A percentile compares a stretch with the other conserved stretches of the same genome.
phyloP scores from a whole-genome alignment of 2,329 filamentous ascomycete genomes.

The Atkinsonella texensis region DNA sequence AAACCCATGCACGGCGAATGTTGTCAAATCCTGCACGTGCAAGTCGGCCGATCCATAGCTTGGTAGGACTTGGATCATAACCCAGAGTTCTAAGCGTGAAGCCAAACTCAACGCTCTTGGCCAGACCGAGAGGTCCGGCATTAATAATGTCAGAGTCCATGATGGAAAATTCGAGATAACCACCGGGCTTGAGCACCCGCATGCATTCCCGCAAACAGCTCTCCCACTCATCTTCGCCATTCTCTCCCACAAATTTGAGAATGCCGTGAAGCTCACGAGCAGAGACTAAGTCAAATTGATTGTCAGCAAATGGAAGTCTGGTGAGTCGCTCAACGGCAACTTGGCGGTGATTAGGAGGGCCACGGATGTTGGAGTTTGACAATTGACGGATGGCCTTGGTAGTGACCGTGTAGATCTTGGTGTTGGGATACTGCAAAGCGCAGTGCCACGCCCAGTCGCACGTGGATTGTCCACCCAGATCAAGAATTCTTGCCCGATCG shows the following conservation, averaged over 20 bases:
- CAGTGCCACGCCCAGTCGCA: slow-evolving; percentile 97
- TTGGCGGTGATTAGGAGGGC: slow-evolving; percentile 77
- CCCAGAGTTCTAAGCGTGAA: slow-evolving; percentile 81
- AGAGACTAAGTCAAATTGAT: slow-evolving; percentile 84
- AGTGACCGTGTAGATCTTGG: slow-evolving; percentile 79
- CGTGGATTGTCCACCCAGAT: slow-evolving; percentile 72
- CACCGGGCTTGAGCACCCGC: slow-evolving; percentile 84
- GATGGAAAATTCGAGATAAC: slow-evolving; percentile 81
- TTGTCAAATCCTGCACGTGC: slow-evolving; percentile 65
- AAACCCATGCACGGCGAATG: slow-evolving; percentile 77
- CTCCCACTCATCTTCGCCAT: slow-evolving; percentile 76
- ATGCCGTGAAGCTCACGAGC: slow-evolving; percentile 77
- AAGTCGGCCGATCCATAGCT: slow-evolving; percentile 66
- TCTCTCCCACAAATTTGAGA: slow-evolving; percentile 59
- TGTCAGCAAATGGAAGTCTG: slow-evolving; percentile 71
- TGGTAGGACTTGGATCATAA: slow-evolving; percentile 78
- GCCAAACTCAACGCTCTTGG: slow-evolving; percentile 82
- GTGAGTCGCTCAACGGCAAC: slow-evolving; percentile 67
- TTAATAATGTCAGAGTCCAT: slow-evolving; percentile 87
- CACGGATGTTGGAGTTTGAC: slow-evolving; percentile 64
- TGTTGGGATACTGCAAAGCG: slow-evolving; percentile 71
- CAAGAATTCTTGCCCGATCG: slow-evolving; percentile 58
- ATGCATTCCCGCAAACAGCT: slow-evolving; percentile 74
- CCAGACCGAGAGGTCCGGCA: slow-evolving; percentile 65
- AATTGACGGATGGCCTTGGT: slow-evolving; percentile 59